Evolutionary conservation across 495 filamentous ascomycete species (phyloP), one percentile per base, ranked within the genome.

Genomic region (Talaromyces proteolyticus): DNA sequence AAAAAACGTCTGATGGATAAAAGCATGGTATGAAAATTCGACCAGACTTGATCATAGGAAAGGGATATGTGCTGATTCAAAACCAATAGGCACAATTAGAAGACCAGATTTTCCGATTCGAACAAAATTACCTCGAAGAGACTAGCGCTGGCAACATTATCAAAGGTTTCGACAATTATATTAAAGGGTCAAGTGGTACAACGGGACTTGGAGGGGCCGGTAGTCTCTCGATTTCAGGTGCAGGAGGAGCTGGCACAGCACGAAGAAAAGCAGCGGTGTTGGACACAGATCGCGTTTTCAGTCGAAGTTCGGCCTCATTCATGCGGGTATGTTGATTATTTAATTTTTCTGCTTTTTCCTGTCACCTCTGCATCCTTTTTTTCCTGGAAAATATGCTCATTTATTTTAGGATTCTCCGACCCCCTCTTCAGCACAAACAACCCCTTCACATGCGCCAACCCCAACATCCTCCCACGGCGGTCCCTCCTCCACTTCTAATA

Each of bases 151-250:
- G 93, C 16, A 98, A 98, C 72, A 97, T 98, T 61, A 90, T 98
- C 68, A 88, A 84, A 53, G 93, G 93, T 37, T 98, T 97, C 67
- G 93, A 98, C 62, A 92, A 87, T 56, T 97, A 96, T 67, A 92
- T 95, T 72, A 98, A 98, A 62, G 89, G 89, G 42, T 78, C 81
- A 6, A 75, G 63, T 53, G 50, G 54, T 20, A 47, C 65, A 2
- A 45, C 57, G 64, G 36, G 60, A 60, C 26, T 64, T 61, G 2
- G 57, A 65, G n/a, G 66, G 62, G 1, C 53, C 69, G 10, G 60
- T 81, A 76, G 53, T 88, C 67, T 52, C 61, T 5, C 45, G 38
- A 41, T 17, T 17, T 41, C 37, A 40, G 36, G 43, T 1, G 50
- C 52, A 10, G 50, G 47, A n/a, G 58, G 53, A 17, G 57, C 57